Conservation (phyloP, 306 rosid genomes). For the Castanospermum australe region DNA sequence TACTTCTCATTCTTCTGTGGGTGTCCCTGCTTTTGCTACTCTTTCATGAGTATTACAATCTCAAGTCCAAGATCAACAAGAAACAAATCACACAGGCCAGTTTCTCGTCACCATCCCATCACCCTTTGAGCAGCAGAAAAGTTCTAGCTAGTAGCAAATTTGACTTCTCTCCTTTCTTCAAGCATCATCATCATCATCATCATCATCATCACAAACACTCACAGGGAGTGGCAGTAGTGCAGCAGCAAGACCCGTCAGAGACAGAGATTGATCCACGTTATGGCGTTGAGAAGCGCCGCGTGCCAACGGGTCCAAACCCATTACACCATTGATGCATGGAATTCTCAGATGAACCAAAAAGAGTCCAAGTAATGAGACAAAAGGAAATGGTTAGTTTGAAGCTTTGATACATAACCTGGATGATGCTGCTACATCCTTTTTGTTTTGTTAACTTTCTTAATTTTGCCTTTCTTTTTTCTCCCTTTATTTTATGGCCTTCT, state of each 20-base stretch:
- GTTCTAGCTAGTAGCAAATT: slow-evolving; percentile 51
- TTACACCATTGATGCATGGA: slow-evolving; percentile 58
- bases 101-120: slow-evolving; percentile 27
- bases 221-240: not conserved
- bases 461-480: not conserved
- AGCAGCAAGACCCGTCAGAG: slow-evolving; percentile 14
- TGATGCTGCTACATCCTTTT: not conserved
- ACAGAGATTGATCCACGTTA: slow-evolving; percentile 61
- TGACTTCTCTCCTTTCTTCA: slow-evolving; percentile 57
- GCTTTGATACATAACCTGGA: not conserved
- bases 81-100: slow-evolving; percentile 22
- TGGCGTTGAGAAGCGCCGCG: slow-evolving; percentile 63
- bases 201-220: slow-evolving; percentile 1
- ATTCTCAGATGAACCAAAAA: slow-evolving; percentile 20
- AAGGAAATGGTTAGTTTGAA: slow-evolving; percentile 31
- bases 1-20: slow-evolving; percentile 43
- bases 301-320: slow-evolving; percentile 75
- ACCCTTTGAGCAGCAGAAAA: slow-evolving; percentile 40
- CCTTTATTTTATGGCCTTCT: not conserved
- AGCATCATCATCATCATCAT: slow-evolving; percentile 12
- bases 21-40: slow-evolving; percentile 41
- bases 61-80: slow-evolving; percentile 33
- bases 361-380: not conserved
- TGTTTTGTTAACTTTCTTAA: not conserved
- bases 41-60: slow-evolving; percentile 36